Base-by-base conservation (phyloP, 805 yeast genomes). In the Candida gorgasii region DNA sequence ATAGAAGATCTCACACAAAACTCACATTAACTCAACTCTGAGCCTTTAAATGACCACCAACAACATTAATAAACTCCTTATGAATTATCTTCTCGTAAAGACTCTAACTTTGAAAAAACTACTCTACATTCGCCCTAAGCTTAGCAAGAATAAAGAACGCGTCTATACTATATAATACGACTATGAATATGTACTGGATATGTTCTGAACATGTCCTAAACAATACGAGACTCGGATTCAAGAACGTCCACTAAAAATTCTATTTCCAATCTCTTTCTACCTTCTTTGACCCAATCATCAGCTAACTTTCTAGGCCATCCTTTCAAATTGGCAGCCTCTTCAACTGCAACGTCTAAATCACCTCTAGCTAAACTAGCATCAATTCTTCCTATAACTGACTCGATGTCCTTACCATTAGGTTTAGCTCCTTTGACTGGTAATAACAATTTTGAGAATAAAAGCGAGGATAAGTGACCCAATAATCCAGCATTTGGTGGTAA, bases 401-500 rank as follows among this genome's bases (percentile, higher is more conserved):
- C 98, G 43, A 90, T 80, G 58, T 93, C 97, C 52, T 79, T 80
- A 33, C 95, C 95, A 33, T 63, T 58, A 12, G 95, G 89, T 54
- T 66, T 68, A 44, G 79, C 67, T 34, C 98, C 98, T 47, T 78
- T 72, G 61, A 89, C 93, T 20, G 85, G 74, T 55, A 88, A 75
- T 55, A 92, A 75, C 47, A 90, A 74, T 53, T 77, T 79, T 26
- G 95, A 84, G 59, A 90, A 86, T 7, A 89, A 43, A 51, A 76
- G 73, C 13, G 98, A 90, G 5, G 95, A 77, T 32, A 89, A 62
- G 64, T 93, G 97, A 22, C 97, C 98, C 54, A 92, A 78, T 42
- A 93, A 77, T 58, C 99, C 99, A 18, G 99, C 96, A 58, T 92
- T 87, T 53, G 95, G 95, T 42, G 98, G 97, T 48, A 90, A 78